These are phyloP conservation scores for Sclerotinia sclerotiorum DNA, from an alignment of 2,329 filamentous ascomycete genomes.

Conservation along the genomic window DNA sequence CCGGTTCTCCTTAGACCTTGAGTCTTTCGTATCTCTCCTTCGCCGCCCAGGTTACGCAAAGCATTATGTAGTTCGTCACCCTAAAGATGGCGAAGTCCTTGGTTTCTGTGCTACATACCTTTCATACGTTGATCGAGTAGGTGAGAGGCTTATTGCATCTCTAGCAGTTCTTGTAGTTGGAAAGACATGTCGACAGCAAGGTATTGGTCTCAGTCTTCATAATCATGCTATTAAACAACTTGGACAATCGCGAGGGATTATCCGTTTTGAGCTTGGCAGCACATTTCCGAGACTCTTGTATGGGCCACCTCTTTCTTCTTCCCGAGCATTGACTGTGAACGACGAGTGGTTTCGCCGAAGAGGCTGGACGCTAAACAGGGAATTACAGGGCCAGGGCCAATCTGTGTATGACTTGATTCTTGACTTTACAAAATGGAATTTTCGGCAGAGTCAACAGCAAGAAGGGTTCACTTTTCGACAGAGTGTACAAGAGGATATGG, in stretches of 20 bases:
- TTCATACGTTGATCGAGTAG: conserved; percentile 54
- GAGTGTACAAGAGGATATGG: conserved; percentile 45
- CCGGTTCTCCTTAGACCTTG: conserved; percentile 48
- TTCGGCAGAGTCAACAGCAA: conserved; percentile 44
- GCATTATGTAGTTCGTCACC: conserved; percentile 57
- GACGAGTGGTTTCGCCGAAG: conserved; percentile 55
- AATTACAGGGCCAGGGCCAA: conserved; percentile 49
- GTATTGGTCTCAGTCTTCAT: conserved; percentile 55
- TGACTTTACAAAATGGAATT: conserved; percentile 49
- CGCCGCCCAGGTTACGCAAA: conserved; percentile 56
- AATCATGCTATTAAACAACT: conserved; percentile 52
- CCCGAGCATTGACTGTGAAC: conserved; percentile 40
- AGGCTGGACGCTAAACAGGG: conserved; percentile 52
- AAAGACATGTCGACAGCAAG: conserved; percentile 48
- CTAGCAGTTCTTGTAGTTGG: conserved; percentile 55
- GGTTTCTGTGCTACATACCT: conserved; percentile 63
- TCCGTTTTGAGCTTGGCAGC: conserved; percentile 56
- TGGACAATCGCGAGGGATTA: conserved; percentile 51
- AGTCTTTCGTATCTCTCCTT: conserved; percentile 49
- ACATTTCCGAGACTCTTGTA: conserved; percentile 59
- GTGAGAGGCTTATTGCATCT: conserved; percentile 55
- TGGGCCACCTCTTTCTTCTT: conserved; percentile 46
- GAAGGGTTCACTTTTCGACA: conserved; percentile 44
- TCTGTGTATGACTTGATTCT: conserved; percentile 56
- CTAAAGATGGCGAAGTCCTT: conserved; percentile 46